Evolutionary conservation across 129 eudicot genomes (phyloP).

Genomic region (Heracleum sosnowskyi): DNA sequence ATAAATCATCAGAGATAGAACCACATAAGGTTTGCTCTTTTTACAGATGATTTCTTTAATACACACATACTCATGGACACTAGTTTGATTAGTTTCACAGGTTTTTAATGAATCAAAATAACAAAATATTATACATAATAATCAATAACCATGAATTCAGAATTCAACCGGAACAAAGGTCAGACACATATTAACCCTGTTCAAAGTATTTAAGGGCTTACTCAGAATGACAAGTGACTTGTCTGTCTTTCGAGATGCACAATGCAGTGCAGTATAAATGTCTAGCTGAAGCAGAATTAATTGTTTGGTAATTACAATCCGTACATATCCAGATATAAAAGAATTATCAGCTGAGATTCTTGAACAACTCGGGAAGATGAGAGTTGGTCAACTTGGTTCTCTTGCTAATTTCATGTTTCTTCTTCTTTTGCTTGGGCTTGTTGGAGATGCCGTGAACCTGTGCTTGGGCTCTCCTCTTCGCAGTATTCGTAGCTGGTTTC

Average conservation of each 20-base stretch:
- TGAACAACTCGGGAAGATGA: constrained; percentile 80
- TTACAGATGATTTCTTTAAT: no score
- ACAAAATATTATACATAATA: no score
- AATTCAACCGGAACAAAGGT: background rate
- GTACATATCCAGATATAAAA: background rate
- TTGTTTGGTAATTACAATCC: background rate
- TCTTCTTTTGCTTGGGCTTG: constrained; percentile 69
- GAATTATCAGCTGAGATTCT: constrained; percentile 23
- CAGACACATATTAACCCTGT: background rate
- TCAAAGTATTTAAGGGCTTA: background rate
- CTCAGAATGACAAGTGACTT: background rate
- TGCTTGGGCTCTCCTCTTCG: constrained; percentile 71
- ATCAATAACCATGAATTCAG: background rate
- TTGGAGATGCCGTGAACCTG: constrained; percentile 43
- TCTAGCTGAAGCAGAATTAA: background rate
- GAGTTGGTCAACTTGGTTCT: constrained; percentile 77
- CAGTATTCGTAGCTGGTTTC: constrained; percentile 87
- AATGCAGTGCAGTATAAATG: background rate
- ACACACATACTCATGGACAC: no score
- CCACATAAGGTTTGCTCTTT: no score
- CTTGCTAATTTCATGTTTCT: constrained; percentile 72
- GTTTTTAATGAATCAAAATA: no score
- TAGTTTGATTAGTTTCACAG: no score
- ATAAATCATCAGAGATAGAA: no score
- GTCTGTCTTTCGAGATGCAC: background rate